Evolutionary conservation across 352 stramenopile genomes (phyloP).

Genomic region (Phytopythium helicoides): DNA sequence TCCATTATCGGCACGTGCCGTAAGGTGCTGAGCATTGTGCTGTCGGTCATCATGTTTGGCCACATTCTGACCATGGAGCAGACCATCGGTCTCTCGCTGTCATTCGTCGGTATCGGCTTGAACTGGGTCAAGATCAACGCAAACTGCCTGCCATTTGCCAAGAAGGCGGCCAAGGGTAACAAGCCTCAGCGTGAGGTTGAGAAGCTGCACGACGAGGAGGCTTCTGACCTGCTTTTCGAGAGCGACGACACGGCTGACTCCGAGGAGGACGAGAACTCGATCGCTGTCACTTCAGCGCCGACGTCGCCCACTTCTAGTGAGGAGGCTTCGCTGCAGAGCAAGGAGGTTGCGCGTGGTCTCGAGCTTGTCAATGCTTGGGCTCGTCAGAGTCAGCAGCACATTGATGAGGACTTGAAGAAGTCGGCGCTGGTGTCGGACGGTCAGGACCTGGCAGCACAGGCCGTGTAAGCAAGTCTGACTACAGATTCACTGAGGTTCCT

Average conservation of each 20-base stretch:
- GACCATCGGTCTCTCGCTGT: conserved; percentile 53
- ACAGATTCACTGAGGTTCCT: too few species aligned
- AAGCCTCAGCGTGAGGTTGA: conserved; percentile 6
- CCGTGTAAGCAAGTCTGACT: conserved; percentile 18
- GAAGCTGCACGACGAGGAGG: conserved; percentile 23
- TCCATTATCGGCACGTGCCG: conserved; percentile 85
- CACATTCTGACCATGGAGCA: conserved; percentile 73
- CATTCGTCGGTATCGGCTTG: conserved; percentile 72
- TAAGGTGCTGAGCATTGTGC: conserved; percentile 84
- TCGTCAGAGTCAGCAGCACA: conserved; percentile 28
- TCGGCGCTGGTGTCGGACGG: conserved; percentile 13
- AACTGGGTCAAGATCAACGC: conserved; percentile 68
- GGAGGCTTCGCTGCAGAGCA: conserved; percentile 2
- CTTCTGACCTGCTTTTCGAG: conserved; percentile 55
- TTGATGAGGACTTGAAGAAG: not conserved
- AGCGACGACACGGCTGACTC: conserved; percentile 63
- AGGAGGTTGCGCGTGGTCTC: conserved; percentile 54
- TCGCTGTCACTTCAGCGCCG: conserved; percentile 3
- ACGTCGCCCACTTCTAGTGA: conserved; percentile 6
- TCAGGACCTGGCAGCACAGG: conserved; percentile 17
- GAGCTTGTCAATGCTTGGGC: conserved; percentile 74
- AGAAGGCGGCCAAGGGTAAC: conserved; percentile 20
- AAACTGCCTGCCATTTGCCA: conserved; percentile 29
- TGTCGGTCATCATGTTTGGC: conserved; percentile 81
- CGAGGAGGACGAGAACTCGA: conserved; percentile 44